Conservation (phyloP, 768 basidiomycete genomes). For the button mushroom (Agaricus bisporus) region DNA sequence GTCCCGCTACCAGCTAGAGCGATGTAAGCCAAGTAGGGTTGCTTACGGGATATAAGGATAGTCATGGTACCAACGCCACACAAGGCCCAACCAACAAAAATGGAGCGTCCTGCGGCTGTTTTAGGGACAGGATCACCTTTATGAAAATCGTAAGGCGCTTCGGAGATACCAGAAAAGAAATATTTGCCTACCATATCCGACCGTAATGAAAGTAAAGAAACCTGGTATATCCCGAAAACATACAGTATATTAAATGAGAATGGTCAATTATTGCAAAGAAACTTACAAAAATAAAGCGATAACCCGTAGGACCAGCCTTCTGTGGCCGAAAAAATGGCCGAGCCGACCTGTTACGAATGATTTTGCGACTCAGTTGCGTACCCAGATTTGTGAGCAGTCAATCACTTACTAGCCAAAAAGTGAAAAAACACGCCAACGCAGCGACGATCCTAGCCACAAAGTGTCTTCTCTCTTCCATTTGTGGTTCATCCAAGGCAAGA, state of each 20-base stretch:
- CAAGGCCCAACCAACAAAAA: constrained; percentile 77
- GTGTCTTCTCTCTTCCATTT: constrained; percentile 44
- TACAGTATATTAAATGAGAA: not conserved
- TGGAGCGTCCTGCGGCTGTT: constrained; percentile 64
- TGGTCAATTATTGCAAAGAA: not conserved
- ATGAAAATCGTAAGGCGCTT: not conserved
- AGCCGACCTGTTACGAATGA: constrained; percentile 43
- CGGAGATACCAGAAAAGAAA: not conserved
- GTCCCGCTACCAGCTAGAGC: too few relatives aligned
- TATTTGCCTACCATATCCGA: constrained; percentile 48
- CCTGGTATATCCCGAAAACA: constrained; percentile 30
- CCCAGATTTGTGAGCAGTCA: not conserved
- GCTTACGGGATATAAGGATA: constrained; percentile 61
- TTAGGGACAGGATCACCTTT: constrained; percentile 54
- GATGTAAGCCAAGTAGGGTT: too few relatives aligned
- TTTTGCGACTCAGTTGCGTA: not conserved
- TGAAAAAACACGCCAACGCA: constrained; percentile 55
- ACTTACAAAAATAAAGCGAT: constrained; percentile 70
- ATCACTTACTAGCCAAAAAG: constrained; percentile 68
- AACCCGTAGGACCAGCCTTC: constrained; percentile 63
- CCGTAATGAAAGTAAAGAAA: constrained; percentile 66
- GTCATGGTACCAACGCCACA: constrained; percentile 75
- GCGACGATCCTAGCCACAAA: constrained; percentile 50
- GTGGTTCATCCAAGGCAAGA: not conserved
- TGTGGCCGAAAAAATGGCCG: constrained; percentile 60